A percentile compares a stretch with the other conserved stretches of the same genome.
phyloP scores from a whole-genome alignment of 2,329 filamentous ascomycete species.

The Mariannaea sp. region DNA sequence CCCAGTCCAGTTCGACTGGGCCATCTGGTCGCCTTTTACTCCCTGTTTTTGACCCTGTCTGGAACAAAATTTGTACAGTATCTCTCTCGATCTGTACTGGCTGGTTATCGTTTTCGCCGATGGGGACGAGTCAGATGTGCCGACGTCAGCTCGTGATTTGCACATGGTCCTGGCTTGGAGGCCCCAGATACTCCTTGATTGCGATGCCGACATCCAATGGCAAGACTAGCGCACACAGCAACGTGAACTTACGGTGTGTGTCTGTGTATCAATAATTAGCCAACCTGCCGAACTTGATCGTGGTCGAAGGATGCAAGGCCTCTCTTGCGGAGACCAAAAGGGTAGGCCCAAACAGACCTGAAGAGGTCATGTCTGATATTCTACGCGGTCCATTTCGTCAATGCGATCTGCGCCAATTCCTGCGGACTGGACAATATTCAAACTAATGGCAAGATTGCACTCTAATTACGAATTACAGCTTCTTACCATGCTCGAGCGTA shows the following conservation, averaged over 20 bases:
- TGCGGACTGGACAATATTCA: constrained; percentile 7
- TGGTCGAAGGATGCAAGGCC: constrained; percentile 1
- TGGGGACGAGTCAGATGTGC: not conserved
- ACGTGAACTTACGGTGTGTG: constrained; percentile 33
- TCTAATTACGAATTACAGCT: no score
- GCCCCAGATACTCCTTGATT: constrained; percentile 18
- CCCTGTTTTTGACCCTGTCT: constrained; percentile 21
- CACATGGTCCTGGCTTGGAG: constrained; percentile 10
- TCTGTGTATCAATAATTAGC: constrained; percentile 5
- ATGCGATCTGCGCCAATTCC: not conserved
- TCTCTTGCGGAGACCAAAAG: no score
- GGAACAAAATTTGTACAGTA: no score
- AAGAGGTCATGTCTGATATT: not conserved
- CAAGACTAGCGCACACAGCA: constrained; percentile 25
- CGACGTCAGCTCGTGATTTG: constrained; percentile 21
- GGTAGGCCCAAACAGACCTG: no score
- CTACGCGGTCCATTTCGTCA: not conserved
- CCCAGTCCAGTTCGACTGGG: constrained; percentile 29
- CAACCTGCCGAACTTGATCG: not conserved
- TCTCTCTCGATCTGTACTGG: constrained; percentile 6
- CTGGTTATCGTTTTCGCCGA: constrained; percentile 7
- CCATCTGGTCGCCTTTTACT: constrained; percentile 28
- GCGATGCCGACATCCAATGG: constrained; percentile 27
- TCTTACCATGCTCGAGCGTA: constrained; percentile 27
- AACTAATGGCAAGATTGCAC: constrained; percentile 17